Evolutionary conservation across 495 filamentous ascomycete species (phyloP), one percentile per base, ranked within the genome.

Genomic region (Trichoderma erinaceum): DNA sequence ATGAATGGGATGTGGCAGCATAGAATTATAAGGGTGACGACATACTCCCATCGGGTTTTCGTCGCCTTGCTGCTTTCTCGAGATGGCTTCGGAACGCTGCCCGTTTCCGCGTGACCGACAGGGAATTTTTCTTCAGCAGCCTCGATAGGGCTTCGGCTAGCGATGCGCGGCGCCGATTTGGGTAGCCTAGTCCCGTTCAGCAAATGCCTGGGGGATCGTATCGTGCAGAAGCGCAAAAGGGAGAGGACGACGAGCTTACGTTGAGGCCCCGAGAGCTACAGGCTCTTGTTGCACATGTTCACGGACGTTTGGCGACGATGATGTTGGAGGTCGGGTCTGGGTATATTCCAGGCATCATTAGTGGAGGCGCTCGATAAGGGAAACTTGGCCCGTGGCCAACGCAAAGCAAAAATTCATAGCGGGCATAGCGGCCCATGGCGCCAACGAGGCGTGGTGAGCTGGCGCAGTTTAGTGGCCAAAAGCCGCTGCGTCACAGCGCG

Each of bases 401-500:
- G 21, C 10, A 11, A 11, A 27, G 56, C 56, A 61, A 25, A 32
- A 32, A 4, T 13, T 61, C 56, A 18, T 18, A 32, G 56, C 56
- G 27, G 56, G 23, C 56, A 29, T 16, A 61, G 56, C 56, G 56
- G 50, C n/a, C 35, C 44, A 48, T 48, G 44, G 44, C 44, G 44
- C 44, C 48, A 32, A 23, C 44, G 56, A 13, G 23, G 56, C 29
- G 56, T 32, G 56, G 10, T 61, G 25, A 61, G 56, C 56, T 61
- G 56, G 56, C 56, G 27, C 56, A 10, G 25, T 18, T 61, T 61
- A 61, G 56, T 32, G 56, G 56, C 11, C 10, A 29, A 13, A 12
- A 25, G 23, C 56, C 11, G n/a, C 56, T 61, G 56, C 25, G 56
- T 32, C 56, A 61, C 56, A 61, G 56, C 56, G 56, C 56, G 56